A percentile compares a stretch with the other conserved stretches of the same genome.
Conservation (phyloP, 108 stramenopile genomes). For the Fragilaria crotonensis region DNA sequence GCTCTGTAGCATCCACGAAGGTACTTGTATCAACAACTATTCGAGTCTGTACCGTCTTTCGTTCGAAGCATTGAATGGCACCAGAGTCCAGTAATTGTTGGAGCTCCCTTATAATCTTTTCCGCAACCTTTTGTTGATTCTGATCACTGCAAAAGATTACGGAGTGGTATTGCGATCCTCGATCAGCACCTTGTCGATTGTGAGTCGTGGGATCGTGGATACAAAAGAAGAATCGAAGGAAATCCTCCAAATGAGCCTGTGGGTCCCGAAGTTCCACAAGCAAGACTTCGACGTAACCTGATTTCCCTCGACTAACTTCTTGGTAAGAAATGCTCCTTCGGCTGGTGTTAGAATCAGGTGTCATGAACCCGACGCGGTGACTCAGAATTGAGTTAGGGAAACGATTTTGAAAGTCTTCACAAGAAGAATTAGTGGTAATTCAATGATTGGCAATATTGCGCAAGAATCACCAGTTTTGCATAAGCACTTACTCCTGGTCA, state of each 20-base stretch:
- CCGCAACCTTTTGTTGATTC: constrained; percentile 32
- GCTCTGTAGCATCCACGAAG: constrained; percentile 31
- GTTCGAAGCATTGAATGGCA: constrained; percentile 9
- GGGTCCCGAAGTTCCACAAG: constrained; percentile 23
- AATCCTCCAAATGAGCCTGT: constrained; percentile 26
- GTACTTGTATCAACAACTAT: constrained; percentile 16
- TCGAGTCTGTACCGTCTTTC: constrained; percentile 15
- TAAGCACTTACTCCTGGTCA: constrained; percentile 6
- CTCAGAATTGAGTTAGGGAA: constrained; percentile 13
- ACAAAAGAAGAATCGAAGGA: constrained; percentile 58
- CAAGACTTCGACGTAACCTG: constrained; percentile 36
- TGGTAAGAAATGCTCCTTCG: constrained; percentile 19
- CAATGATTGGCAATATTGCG: not conserved
- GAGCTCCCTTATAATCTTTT: constrained; percentile 24
- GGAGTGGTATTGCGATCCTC: constrained; percentile 62
- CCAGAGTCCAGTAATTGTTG: constrained; percentile 8
- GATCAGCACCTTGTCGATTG: constrained; percentile 70
- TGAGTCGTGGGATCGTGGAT: constrained; percentile 68
- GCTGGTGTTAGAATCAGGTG: constrained; percentile 2
- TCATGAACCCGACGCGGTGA: constrained; percentile 30
- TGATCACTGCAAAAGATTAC: constrained; percentile 47
- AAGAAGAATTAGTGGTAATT: not conserved
- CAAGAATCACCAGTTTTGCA: not conserved
- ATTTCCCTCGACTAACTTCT: constrained; percentile 21
- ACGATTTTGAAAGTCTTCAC: constrained; percentile 16